Percentiles rank a stretch among this genome's conserved stretches.
Conservation (phyloP, 306 rosid species). For the Citrullus amarus region DNA sequence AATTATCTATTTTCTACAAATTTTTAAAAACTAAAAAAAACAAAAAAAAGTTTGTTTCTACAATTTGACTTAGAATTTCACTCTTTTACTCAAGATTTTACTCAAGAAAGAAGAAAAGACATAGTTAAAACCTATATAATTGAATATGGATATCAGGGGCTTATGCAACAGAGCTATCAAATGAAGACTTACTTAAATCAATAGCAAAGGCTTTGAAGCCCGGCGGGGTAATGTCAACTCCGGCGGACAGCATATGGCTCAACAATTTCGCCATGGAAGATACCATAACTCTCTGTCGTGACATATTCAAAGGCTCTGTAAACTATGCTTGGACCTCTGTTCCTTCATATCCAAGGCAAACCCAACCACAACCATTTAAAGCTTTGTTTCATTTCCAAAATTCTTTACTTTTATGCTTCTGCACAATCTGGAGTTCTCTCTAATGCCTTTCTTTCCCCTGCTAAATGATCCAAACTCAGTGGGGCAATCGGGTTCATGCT, state of each 20-base stretch:
- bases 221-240: constrained; percentile 51
- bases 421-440: not conserved
- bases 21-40: no score
- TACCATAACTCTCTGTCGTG: constrained; percentile 12
- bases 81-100: no score
- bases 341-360: constrained; percentile 65
- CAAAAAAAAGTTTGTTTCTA: no score
- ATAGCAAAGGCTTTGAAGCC: constrained; percentile 36
- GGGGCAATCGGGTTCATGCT: constrained; percentile 72
- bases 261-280: constrained; percentile 21
- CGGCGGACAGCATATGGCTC: constrained; percentile 69
- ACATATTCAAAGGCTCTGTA: constrained; percentile 48
- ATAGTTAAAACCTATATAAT: not conserved
- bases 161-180: constrained; percentile 28
- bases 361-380: not conserved
- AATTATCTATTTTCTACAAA: no score
- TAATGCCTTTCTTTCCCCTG: not conserved
- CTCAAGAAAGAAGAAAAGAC: no score
- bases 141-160: not conserved
- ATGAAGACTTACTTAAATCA: constrained; percentile 28
- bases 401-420: not conserved
- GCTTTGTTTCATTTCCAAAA: not conserved
- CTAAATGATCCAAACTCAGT: constrained; percentile 11
- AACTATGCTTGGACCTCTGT: constrained; percentile 64
- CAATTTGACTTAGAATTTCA: no score